Percentiles rank a stretch among this genome's conserved stretches.
Evolutionary conservation across 129 eudicot species (phyloP).

Genomic region (Saussurea involucrata): DNA sequence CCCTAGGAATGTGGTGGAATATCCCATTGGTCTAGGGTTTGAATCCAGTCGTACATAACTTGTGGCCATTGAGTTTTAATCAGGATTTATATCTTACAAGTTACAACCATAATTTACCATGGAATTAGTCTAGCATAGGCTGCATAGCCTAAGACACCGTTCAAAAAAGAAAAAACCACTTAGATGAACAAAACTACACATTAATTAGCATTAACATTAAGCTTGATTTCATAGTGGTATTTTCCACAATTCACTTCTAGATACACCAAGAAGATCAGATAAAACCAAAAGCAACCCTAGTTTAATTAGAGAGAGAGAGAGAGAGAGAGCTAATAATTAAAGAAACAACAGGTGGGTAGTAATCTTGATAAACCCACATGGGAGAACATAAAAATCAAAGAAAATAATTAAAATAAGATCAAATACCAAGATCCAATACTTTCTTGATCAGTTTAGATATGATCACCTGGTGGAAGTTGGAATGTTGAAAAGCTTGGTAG

Average conservation of each 20-base stretch:
- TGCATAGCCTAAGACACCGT: no score
- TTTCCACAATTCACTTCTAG: neutral
- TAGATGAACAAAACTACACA: constrained; percentile 1
- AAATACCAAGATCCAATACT: constrained; percentile 20
- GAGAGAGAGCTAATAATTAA: neutral
- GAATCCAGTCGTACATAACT: no score
- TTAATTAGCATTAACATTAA: constrained; percentile 1
- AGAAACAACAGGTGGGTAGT: constrained; percentile 2
- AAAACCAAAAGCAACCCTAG: constrained; percentile 3
- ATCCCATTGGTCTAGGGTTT: no score
- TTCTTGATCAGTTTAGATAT: constrained; percentile 10
- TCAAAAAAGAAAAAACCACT: no score
- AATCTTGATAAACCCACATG: constrained; percentile 22
- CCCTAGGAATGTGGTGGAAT: no score
- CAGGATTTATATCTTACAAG: no score
- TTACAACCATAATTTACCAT: no score
- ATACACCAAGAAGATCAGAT: constrained; percentile 1
- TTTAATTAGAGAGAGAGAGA: neutral
- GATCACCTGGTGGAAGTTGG: constrained; percentile 35
- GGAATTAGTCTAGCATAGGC: no score
- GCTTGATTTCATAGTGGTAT: constrained; percentile 3
- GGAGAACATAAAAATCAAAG: constrained; percentile 6
- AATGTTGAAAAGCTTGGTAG: constrained; percentile 29
- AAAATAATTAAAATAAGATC: neutral
- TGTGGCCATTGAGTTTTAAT: no score